Evolutionary conservation across 2,329 filamentous ascomycete species (phyloP).

Genomic region (Colletotrichum tabaci): DNA sequence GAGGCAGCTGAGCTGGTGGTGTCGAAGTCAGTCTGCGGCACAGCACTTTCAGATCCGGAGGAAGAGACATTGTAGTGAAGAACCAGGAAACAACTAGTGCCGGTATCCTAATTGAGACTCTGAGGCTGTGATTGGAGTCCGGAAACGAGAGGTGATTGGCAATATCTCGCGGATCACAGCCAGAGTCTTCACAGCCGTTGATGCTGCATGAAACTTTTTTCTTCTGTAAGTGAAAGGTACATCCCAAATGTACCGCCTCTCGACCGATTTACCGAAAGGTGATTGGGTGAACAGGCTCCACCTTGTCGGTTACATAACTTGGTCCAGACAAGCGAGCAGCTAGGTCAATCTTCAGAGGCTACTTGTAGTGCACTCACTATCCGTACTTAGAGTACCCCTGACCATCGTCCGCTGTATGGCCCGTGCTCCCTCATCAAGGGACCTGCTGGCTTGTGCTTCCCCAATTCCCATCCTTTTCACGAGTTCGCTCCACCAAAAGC

Average conservation of each 20-base stretch:
- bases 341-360: not conserved
- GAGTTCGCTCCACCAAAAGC: not conserved
- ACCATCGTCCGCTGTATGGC: conserved; percentile 13
- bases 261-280: not conserved
- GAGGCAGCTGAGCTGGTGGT: conserved; percentile 80
- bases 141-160: not conserved
- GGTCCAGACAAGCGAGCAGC: not conserved
- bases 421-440: conserved; percentile 29
- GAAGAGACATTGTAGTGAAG: conserved; percentile 55
- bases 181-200: conserved; percentile 26
- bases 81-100: too few relatives aligned
- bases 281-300: conserved; percentile 4
- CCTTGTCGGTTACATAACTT: conserved; percentile 18
- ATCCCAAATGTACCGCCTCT: conserved; percentile 10
- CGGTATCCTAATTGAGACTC: not conserved
- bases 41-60: conserved; percentile 74
- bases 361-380: not conserved
- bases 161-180: conserved; percentile 19
- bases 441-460: conserved; percentile 19
- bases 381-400: not conserved
- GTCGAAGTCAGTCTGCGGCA: conserved; percentile 81
- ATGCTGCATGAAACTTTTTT: conserved; percentile 42
- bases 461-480: conserved; percentile 8
- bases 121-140: not conserved
- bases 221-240: conserved; percentile 41